phyloP scores from a whole-genome alignment of 805 yeast genomes.

The Hanseniaspora jakobsenii region DNA sequence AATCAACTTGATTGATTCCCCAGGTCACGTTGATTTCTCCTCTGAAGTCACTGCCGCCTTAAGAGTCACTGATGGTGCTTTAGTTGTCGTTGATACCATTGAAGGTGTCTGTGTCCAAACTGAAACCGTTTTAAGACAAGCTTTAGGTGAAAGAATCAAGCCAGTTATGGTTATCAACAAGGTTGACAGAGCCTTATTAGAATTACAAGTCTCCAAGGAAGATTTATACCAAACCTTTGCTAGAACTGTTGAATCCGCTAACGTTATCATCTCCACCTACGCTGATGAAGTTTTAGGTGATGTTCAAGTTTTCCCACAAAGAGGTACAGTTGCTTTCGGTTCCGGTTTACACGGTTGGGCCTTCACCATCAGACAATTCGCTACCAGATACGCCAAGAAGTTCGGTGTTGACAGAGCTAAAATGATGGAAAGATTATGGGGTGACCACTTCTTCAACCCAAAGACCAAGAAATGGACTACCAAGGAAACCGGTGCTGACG shows the following conservation, averaged over 20 bases:
- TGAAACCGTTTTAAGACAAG: conserved; percentile 98
- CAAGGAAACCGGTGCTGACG: conserved; percentile 91
- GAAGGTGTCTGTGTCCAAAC: conserved; percentile 99
- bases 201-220: conserved; percentile 97
- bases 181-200: conserved; percentile 98
- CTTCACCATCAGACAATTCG: conserved; percentile 98
- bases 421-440: conserved; percentile 99
- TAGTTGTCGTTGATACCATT: conserved; percentile 96
- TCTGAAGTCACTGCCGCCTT: conserved; percentile 99
- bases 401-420: conserved; percentile 96
- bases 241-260: conserved; percentile 98
- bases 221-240: conserved; percentile 96
- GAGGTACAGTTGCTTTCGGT: conserved; percentile 99
- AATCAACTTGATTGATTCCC: conserved; percentile 97
- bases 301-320: conserved; percentile 95
- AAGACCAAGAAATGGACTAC: conserved; percentile 99
- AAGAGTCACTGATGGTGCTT: conserved; percentile 99
- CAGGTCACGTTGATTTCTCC: conserved; percentile 99
- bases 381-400: conserved; percentile 95
- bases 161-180: conserved; percentile 98
- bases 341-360: conserved; percentile 99
- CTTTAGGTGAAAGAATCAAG: conserved; percentile 98
- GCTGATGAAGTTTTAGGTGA: conserved; percentile 85
- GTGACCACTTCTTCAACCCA: conserved; percentile 99
- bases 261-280: conserved; percentile 95